Percentiles rank a stretch among this genome's conserved stretches.
Conservation (phyloP, 202 grass and related monocot genomes). For the Sporobolus alterniflorus region DNA sequence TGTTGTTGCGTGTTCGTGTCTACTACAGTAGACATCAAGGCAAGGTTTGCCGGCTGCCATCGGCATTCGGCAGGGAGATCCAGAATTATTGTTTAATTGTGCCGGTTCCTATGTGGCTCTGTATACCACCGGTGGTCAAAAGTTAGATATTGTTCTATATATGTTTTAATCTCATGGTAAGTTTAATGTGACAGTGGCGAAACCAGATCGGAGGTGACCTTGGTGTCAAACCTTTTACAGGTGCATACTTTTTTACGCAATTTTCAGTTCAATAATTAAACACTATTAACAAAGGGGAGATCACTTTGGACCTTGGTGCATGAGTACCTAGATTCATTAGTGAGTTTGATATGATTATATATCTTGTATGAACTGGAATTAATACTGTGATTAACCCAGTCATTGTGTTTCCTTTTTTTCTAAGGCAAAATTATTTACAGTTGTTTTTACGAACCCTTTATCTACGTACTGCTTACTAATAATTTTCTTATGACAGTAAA, state of each 20-base stretch:
- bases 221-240: too few relatives aligned
- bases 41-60: neutral
- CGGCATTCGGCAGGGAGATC: neutral
- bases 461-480: too few relatives aligned
- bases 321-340: too few relatives aligned
- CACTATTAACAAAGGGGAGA: too few relatives aligned
- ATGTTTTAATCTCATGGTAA: neutral
- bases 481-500: too few relatives aligned
- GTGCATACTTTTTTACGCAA: too few relatives aligned
- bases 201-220: too few relatives aligned
- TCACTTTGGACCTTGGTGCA: too few relatives aligned
- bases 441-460: too few relatives aligned
- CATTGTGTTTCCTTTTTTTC: neutral
- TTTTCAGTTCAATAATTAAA: too few relatives aligned
- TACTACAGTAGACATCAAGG: neutral
- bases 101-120: neutral
- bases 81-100: neutral
- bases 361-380: neutral
- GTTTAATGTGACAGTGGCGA: too few relatives aligned
- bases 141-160: neutral
- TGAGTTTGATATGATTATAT: neutral
- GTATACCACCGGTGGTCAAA: neutral
- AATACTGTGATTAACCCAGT: neutral
- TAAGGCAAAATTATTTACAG: neutral
- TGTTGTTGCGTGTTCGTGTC: neutral